Evolutionary conservation across 148 eudicot species (phyloP).

Genomic region (Nepenthes mirabilis): DNA sequence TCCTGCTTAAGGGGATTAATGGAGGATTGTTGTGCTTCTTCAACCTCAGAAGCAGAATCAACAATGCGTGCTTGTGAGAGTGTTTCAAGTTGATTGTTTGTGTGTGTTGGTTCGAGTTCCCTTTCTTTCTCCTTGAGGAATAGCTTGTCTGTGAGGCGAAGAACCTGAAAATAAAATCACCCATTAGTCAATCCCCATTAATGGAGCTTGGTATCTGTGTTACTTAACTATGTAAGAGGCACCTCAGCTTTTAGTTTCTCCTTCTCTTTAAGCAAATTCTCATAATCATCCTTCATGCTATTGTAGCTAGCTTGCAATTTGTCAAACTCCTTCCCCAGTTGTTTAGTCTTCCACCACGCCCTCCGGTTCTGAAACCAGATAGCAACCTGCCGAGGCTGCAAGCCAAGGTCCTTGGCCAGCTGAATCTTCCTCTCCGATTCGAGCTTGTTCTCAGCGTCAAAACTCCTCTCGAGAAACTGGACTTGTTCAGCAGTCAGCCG

Average conservation of each 20-base stretch:
- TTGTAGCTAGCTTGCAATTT: slow-evolving; percentile 42
- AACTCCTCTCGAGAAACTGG: slow-evolving; percentile 66
- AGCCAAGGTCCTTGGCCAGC: slow-evolving; percentile 78
- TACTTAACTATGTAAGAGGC: background rate
- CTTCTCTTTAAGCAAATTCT: slow-evolving; percentile 52
- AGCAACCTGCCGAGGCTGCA: slow-evolving; percentile 89
- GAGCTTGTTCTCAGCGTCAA: slow-evolving; percentile 74
- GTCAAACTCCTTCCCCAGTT: slow-evolving; percentile 68
- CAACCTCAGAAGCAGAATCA: slow-evolving; percentile 25
- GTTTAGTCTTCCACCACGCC: slow-evolving; percentile 81
- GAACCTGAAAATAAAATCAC: slow-evolving; percentile 27
- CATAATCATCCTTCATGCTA: slow-evolving; percentile 50
- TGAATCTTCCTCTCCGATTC: slow-evolving; percentile 75
- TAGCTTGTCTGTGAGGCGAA: slow-evolving; percentile 40
- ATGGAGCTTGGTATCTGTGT: no score
- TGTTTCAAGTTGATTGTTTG: slow-evolving; percentile 11
- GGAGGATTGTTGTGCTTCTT: slow-evolving; percentile 20
- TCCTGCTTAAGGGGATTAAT: slow-evolving; percentile 19
- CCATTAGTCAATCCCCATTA: background rate
- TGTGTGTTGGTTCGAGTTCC: slow-evolving; percentile 9
- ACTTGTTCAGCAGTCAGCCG: slow-evolving; percentile 62
- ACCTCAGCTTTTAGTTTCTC: slow-evolving; percentile 55
- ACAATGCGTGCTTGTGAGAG: slow-evolving; percentile 12
- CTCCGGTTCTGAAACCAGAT: slow-evolving; percentile 92
- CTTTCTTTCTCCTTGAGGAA: slow-evolving; percentile 22